Evolutionary conservation across 2,329 filamentous ascomycete genomes (phyloP), one percentile per base, ranked within the genome.

Genomic region (Xylaria sp.): DNA sequence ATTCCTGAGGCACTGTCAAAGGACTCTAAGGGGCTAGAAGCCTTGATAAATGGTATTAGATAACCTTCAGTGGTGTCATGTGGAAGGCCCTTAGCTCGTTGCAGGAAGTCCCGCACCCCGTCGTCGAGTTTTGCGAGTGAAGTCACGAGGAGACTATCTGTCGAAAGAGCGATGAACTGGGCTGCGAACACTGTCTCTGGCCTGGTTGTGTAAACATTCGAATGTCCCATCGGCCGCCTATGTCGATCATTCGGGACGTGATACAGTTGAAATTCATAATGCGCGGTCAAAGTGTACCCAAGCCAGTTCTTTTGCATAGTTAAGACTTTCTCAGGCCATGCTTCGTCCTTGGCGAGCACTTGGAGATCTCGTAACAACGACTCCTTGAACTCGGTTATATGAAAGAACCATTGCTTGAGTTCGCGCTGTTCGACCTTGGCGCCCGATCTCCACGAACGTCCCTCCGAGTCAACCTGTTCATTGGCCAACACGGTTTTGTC

Each of bases 401-500:
- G 86, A 60, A 96, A 84, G 70, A 95, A 96, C 92, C 92, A 96
- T 71, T 96, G 92, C 72, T 89, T 91, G 44, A 95, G 77, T 62
- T 84, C 83, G 54, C 84, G 78, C 74, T 92, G 89, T 72, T 94
- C 88, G 17, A 95, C 91, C 69, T 89, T 87, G 45, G 90, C 91
- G 8, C 91, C 91, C 1, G 90, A 94, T 52, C 91, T 84, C 92
- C 92, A 96, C 1, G 91, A 96, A 63, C 79, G 84, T 26, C 92
- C 92, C 66, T 91, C 88, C 45, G 88, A 81, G 69, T 95, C 90
- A n/a, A 96, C 91, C 73, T 96, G 92, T 72, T 96, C 92, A 69
- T 96, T 96, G 9, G 92, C 92, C 54, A 96, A 78, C 16, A 96
- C 92, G 0, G 92, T 96, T 69, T 89, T 87, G 69, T 96, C 92